These are phyloP conservation scores for Microbotryum lychnidis-dioicae DNA, from an alignment of 1,284 basidiomycete genomes.

Conservation along the genomic window DNA sequence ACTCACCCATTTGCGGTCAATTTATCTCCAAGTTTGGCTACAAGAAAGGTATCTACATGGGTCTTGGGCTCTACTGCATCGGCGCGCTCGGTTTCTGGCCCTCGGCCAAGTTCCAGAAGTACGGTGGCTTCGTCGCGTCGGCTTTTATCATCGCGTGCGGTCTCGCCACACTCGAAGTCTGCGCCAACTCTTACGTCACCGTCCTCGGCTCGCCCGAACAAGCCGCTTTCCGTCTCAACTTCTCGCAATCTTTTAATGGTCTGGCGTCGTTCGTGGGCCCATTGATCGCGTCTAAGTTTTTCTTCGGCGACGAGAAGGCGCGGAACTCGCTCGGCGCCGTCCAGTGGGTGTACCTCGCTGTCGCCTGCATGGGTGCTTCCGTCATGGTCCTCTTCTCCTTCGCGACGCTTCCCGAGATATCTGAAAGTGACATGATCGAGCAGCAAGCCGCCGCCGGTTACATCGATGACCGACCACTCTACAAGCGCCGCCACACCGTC, in stretches of 20 bases:
- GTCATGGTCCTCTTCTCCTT: slow-evolving; percentile 65
- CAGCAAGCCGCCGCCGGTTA: slow-evolving; percentile 43
- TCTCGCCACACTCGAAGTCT: slow-evolving; percentile 53
- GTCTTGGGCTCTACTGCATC: slow-evolving; percentile 59
- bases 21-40: slow-evolving; percentile 44
- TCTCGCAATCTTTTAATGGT: slow-evolving; percentile 74
- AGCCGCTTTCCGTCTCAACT: slow-evolving; percentile 68
- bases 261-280: slow-evolving; percentile 70
- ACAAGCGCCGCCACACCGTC: slow-evolving; percentile 61
- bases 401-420: slow-evolving; percentile 65
- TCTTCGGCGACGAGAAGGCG: slow-evolving; percentile 63
- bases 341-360: slow-evolving; percentile 75
- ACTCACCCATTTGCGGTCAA: slow-evolving; percentile 42
- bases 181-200: slow-evolving; percentile 63
- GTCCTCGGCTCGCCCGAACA: slow-evolving; percentile 57
- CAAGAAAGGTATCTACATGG: slow-evolving; percentile 48
- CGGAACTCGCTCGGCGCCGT: slow-evolving; percentile 57
- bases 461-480: slow-evolving; percentile 53
- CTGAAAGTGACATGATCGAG: slow-evolving; percentile 44
- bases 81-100: slow-evolving; percentile 75
- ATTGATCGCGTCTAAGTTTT: slow-evolving; percentile 55
- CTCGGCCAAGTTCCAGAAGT: slow-evolving; percentile 51
- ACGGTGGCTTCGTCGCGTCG: slow-evolving; percentile 60
- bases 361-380: slow-evolving; percentile 54
- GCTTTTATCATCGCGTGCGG: slow-evolving; percentile 54